Conservation (phyloP, 2,329 filamentous ascomycete species). For the Venturia aucupariae region DNA sequence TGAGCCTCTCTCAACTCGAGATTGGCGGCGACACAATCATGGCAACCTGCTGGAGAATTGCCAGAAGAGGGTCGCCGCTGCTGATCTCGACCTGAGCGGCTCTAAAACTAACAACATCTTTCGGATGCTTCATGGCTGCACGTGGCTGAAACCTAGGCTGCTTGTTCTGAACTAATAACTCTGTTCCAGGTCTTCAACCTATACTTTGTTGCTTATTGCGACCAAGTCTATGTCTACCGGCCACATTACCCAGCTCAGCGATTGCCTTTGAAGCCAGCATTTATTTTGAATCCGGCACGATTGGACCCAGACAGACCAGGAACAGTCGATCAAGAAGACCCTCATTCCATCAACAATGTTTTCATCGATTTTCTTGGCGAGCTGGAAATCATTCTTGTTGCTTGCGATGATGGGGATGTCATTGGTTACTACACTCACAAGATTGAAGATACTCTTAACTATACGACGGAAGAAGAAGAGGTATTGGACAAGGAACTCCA, state of each 20-base stretch:
- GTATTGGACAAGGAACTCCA: slow-evolving; percentile 31
- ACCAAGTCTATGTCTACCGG: slow-evolving; percentile 33
- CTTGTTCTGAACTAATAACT: neutral
- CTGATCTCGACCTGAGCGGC: neutral
- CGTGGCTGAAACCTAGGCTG: neutral
- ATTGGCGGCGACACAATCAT: neutral
- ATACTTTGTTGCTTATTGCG: slow-evolving; percentile 38
- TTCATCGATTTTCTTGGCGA: slow-evolving; percentile 36
- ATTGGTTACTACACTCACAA: slow-evolving; percentile 31
- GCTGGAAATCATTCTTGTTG: slow-evolving; percentile 41
- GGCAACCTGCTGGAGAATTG: neutral
- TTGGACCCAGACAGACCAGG: slow-evolving; percentile 20
- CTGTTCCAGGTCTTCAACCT: slow-evolving; percentile 31
- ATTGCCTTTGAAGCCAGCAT: slow-evolving; percentile 26
- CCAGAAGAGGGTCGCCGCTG: no score
- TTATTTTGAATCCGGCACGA: slow-evolving; percentile 31
- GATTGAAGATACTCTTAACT: slow-evolving; percentile 24
- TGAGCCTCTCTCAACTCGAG: neutral
- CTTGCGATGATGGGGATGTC: slow-evolving; percentile 49
- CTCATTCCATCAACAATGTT: slow-evolving; percentile 37
- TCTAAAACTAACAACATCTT: neutral
- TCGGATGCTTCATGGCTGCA: neutral
- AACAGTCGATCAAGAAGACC: slow-evolving; percentile 27
- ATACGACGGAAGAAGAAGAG: neutral
- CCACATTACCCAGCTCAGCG: slow-evolving; percentile 35